Base-by-base conservation (phyloP, 805 yeast genomes). In the Priceomyces medius region DNA sequence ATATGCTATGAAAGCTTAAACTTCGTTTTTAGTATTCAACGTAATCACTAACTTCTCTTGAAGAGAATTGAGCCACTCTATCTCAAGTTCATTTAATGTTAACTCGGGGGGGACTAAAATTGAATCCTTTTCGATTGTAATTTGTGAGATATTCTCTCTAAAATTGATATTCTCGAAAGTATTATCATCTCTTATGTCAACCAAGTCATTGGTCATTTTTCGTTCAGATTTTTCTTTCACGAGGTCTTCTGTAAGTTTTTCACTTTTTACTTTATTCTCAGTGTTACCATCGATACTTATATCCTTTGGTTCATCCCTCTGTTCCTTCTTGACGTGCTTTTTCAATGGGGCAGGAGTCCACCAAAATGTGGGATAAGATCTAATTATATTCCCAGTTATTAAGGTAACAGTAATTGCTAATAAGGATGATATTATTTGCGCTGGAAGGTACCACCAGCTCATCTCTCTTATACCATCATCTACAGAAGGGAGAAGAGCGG, bases 361-460 rank as follows among this genome's bases (percentile, higher is more conserved):
- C 86, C 87, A 82, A 53, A 65, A 78, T 2, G 55, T 56, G 0
- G 88, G 88, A 51, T 81, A 82, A 32, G 55, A 54, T 37, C 83
- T 55, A 3, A 74, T 42, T 1, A 82, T 51, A 48, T 81, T 83
- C 35, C 82, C 79, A 3, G 77, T 67, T 6, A 82, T 57, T 31
- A 74, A 63, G 0, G 83, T 83, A 1, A 77, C 75, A 2, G 63
- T 55, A 7, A 77, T 50, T 44, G 79, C 74, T 32, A 81, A 56
- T 2, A 74, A 55, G 2, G 76, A 64, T 3, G 77, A 68, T 0
- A 80, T 63, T 3, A 82, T 40, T 40, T 80, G 83, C 0, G 64
- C 70, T 0, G 84, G 82, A 20, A 82, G 51, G 49, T 74, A 81
- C 78, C 82, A 78, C 88, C 88, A 82, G 37, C 86, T 75, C 73